Evolutionary conservation across 108 stramenopile species (phyloP), one percentile per base, ranked within the genome.

Genomic region (Skeletonema costatum): DNA sequence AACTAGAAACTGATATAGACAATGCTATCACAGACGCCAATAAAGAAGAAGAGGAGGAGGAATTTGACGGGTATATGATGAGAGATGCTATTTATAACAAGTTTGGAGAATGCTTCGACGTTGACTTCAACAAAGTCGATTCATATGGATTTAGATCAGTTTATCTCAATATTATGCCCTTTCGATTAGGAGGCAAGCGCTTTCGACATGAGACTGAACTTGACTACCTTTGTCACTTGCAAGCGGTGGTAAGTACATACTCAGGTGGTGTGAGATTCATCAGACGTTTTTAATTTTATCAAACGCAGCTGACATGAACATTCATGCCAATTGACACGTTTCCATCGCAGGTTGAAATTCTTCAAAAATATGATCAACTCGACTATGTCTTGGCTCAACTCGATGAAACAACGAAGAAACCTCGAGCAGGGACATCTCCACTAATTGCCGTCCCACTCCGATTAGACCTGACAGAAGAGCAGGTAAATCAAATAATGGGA

Each of bases 181-280:
- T 89, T 51, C 66, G 78, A 29, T 51, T 90, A 1, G 89, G 88
- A 39, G 74, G 81, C 46, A 53, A 75, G 14, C 46, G 71, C 10
- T 90, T 87, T 77, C 29, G 53, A 17, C 82, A 92, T 53, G 82
- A 86, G 53, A 87, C 86, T 14, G 92, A 90, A 53, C 64, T 77
- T 32, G 92, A 92, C 66, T 92, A 92, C 64, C 77, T 92, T n/a
- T 89, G 88, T 50, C 92, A 92, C 53, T 76, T 90, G 70, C 92
- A 92, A 38, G 92, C 89, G 3, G 84, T 90, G 19, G 78, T 82
- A 36, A 80, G 79, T 68, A 35, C 3, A 0, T 1, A 17, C 2
- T 5, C 5, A 16, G n/a, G n/a, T n/a, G n/a, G n/a, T n/a, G n/a
- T n/a, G n/a, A n/a, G n/a, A n/a, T 14, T 16, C 51, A 7, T 9